These are phyloP conservation scores for Claviceps sp. DNA, from an alignment of 2,329 filamentous ascomycete species.

Conservation along the genomic window DNA sequence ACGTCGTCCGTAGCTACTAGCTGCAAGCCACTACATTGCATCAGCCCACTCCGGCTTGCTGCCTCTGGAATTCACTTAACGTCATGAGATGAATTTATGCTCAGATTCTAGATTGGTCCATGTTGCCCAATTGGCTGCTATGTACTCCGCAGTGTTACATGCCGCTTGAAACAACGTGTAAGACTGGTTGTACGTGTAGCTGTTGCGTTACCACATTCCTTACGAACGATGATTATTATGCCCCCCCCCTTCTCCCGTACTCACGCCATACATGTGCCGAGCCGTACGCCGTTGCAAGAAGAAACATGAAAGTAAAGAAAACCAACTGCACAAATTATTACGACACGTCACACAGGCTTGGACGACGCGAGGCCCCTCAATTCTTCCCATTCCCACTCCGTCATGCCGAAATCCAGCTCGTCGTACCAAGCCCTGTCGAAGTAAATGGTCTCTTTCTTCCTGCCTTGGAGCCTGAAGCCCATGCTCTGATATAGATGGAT, in stretches of 20 bases:
- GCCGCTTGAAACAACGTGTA: neutral
- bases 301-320: too few relatives aligned
- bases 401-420: constrained; percentile 21
- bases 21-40: too few relatives aligned
- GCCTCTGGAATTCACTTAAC: too few relatives aligned
- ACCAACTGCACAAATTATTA: too few relatives aligned
- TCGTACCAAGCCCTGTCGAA: constrained; percentile 28
- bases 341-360: too few relatives aligned
- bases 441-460: constrained; percentile 16
- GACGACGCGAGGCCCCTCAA: constrained; percentile 3
- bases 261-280: too few relatives aligned
- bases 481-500: constrained; percentile 28
- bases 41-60: too few relatives aligned
- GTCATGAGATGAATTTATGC: too few relatives aligned
- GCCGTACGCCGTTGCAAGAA: too few relatives aligned
- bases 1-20: too few relatives aligned
- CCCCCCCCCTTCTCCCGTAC: neutral
- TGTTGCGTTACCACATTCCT: neutral
- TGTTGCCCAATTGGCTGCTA: too few relatives aligned
- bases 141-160: neutral
- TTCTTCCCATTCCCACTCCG: constrained; percentile 23
- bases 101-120: too few relatives aligned
- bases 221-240: neutral
- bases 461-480: constrained; percentile 30
- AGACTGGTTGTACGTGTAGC: neutral